Evolutionary conservation across 495 filamentous ascomycete genomes (phyloP).

Genomic region (Talaromyces borbonicus): DNA sequence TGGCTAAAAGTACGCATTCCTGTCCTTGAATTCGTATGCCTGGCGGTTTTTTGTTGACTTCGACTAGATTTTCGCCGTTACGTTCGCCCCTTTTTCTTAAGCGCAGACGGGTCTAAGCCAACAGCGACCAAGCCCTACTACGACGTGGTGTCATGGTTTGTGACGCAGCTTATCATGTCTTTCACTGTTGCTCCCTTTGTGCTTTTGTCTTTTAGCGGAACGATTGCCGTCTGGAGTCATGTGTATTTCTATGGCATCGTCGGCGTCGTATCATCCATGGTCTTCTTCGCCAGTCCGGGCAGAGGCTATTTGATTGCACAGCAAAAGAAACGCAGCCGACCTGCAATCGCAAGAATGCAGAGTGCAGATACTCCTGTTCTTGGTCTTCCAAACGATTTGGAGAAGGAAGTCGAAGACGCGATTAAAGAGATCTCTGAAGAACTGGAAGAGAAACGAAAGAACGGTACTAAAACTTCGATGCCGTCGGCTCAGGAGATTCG

Average conservation of each 20-base stretch:
- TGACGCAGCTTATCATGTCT: slow-evolving; percentile 73
- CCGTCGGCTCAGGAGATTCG: slow-evolving; percentile 38
- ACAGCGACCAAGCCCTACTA: slow-evolving; percentile 73
- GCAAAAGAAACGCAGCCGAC: slow-evolving; percentile 48
- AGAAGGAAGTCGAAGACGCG: slow-evolving; percentile 68
- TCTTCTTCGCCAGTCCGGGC: slow-evolving; percentile 71
- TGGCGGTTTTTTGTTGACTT: slow-evolving; percentile 3
- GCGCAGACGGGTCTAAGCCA: slow-evolving; percentile 54
- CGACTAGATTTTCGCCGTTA: slow-evolving; percentile 71
- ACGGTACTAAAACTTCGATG: slow-evolving; percentile 41
- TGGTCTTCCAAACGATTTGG: slow-evolving; percentile 69
- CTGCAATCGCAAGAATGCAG: slow-evolving; percentile 17
- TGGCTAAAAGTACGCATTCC: slow-evolving; percentile 75
- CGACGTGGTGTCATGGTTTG: slow-evolving; percentile 68
- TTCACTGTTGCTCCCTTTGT: slow-evolving; percentile 80
- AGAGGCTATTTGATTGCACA: slow-evolving; percentile 48
- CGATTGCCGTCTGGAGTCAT: slow-evolving; percentile 63
- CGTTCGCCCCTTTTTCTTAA: slow-evolving; percentile 87
- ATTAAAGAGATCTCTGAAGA: slow-evolving; percentile 64
- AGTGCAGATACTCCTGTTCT: slow-evolving; percentile 45
- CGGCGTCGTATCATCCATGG: slow-evolving; percentile 50
- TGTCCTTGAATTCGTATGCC: background rate
- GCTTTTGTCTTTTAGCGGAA: slow-evolving; percentile 57
- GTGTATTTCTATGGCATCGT: slow-evolving; percentile 85
- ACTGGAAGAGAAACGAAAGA: slow-evolving; percentile 48